A percentile compares a stretch with the other conserved stretches of the same genome.
Conservation (phyloP, 129 eudicot species). For the Cynara cardunculus region DNA sequence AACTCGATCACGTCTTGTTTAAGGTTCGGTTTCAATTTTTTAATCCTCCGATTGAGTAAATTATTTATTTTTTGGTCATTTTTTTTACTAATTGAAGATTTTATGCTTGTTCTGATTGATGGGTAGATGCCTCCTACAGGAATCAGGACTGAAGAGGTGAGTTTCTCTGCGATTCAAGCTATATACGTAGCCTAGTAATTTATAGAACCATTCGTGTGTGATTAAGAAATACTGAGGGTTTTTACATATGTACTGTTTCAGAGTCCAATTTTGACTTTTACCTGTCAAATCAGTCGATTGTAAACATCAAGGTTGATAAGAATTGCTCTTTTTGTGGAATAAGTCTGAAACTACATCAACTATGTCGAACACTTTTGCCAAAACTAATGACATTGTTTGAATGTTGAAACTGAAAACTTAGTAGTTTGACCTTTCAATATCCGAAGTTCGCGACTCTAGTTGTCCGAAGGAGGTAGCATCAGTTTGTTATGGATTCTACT, state of each 20-base stretch:
- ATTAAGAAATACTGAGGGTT: background rate
- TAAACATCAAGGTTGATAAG: background rate
- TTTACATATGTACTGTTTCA: background rate
- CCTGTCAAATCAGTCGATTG: constrained; percentile 5
- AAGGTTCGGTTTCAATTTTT: constrained; percentile 40
- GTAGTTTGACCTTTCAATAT: background rate
- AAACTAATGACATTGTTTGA: background rate
- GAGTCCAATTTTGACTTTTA: constrained; percentile 25
- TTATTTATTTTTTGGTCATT: background rate
- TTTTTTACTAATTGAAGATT: background rate
- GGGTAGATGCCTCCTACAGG: constrained; percentile 64
- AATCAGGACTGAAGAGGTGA: constrained; percentile 90
- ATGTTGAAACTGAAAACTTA: background rate
- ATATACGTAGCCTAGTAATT: background rate
- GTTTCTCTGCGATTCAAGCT: background rate
- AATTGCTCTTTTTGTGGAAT: background rate
- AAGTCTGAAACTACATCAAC: background rate
- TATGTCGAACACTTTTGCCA: background rate
- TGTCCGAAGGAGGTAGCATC: background rate
- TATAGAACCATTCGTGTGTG: background rate
- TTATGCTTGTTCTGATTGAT: background rate
- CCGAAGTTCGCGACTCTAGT: too few relatives aligned
- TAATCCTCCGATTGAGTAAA: background rate
- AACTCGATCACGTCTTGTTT: constrained; percentile 80
- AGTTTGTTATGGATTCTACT: background rate